Base-by-base conservation (phyloP, 306 rosid species). In the Cicer cuneatum region DNA sequence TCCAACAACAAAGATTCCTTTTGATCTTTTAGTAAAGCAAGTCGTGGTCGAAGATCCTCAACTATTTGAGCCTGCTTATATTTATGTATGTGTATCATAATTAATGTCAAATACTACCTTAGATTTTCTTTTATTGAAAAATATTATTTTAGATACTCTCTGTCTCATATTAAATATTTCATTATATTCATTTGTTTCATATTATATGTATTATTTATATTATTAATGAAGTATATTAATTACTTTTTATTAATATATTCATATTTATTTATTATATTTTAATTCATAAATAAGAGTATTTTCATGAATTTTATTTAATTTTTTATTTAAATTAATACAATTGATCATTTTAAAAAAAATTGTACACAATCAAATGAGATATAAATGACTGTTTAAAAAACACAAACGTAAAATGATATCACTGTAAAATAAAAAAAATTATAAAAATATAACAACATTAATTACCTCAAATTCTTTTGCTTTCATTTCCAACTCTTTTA, bases 1-100 rank as follows among this genome's bases (percentile, higher is more conserved):
- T 90, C 90, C 80, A 57, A 11, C 47, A 70, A 49, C 18, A 85
- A 73, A 12, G 13, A 9, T 3, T 56, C 41, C 14, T 83, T 81
- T 5, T 79, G 71, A 46, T 62, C 72, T 66, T 38, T 29, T 19
- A 11, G 66, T 72, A 33, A 33, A 42, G 37, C 74, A 10, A 85
- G 15, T 82, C 82, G 83, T 38, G 84, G 84, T 52, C 38, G n/a
- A 48, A 88, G 29, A 19, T 43, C 21, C 21, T 19, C 1, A 1
- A 56, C 78, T 21, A 86, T 71, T 61, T 86, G 80, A 41, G 45
- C 74, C 93, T 90, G 72, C 77, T 72, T 24, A 15, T 10, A n/a
- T 8, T 8, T 38, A 33, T n/a, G 67, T 12, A 61, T 60, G 8
- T 37, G 18, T 57, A 5, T 10, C 1, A 7, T 57, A 24, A 19